Base-by-base conservation (phyloP, 805 yeast genomes). In the Candida tibetensis region DNA sequence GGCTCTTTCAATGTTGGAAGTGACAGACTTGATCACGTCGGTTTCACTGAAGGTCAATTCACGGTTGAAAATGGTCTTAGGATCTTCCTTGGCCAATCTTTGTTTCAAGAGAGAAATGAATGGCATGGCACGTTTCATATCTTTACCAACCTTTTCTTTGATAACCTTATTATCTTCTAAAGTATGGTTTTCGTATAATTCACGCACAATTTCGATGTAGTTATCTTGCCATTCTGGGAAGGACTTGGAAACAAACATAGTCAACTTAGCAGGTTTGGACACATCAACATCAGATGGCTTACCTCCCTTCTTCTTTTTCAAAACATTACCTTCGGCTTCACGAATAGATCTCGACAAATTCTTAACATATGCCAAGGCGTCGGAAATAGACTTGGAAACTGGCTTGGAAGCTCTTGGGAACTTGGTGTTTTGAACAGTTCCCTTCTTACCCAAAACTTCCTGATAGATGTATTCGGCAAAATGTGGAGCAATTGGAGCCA, bases 71-170 rank as follows among this genome's bases (percentile, higher is more conserved):
- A 93, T 96, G 36, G 77, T 76, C 37, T 76, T 79, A 14, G 96
- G 81, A 21, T 81, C 64, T 57, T 85, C 95, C 36, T 64, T 65
- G 28, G 72, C 66, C 49, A 93, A 73, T 69, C 95, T 81, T 58
- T 82, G 86, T 66, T 93, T 90, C 62, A 93, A 71, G 51, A 79
- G 70, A 47, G 91, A 82, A 45, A 93, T 89, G 63, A 90, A 91
- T 42, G 98, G 98, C 98, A 93, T 93, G 43, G 96, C 97, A 53
- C 95, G 83, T 77, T 93, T 93, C 85, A 90, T 86, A 55, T 93
- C 98, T 62, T 81, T 82, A 48, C 86, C 86, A 44, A 85, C 80
- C 58, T 71, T 77, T 49, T 79, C 76, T 60, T 76, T 82, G 52
- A 85, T 69, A 41, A 66, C 69, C 54, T 73, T 74, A 67, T 74